Evolutionary conservation across 2,329 filamentous ascomycete species (phyloP), one percentile per base, ranked within the genome.

Genomic region (Aureobasidium uvarum): DNA sequence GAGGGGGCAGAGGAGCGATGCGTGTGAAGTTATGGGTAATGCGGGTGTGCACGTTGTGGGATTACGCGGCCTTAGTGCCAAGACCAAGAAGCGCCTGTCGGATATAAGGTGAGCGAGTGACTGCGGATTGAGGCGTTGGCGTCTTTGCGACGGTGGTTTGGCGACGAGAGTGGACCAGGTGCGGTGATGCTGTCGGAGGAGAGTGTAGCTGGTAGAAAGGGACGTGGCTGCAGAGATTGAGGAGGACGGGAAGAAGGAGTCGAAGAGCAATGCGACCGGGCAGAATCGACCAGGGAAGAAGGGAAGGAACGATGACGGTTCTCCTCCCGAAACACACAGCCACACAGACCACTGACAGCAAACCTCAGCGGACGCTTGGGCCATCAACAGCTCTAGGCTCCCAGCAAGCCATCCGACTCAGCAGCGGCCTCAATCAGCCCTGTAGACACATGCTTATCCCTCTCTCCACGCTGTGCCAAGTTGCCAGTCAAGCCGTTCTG

Each of bases 1-100:
- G 48, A 45, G 43, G 48, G 38, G 48, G 38, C 60, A 63, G 60
- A 63, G 48, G 60, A 63, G 60, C 60, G 60, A 63, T 63, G 60
- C 39, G 60, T 63, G 48, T 54, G 60, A 63, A 54, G 60, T 63
- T 63, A 63, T 63, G 60, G 39, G 51, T 46, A 58, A n/a, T 18
- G 33, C 45, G 62, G 62, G 55, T 64, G 62, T 39, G 50, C 50
- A 64, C 62, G 62, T 64, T 64, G 36, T 36, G 52, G 46, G 63
- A 54, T 65, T 43, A 65, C 63, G 63, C 63, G 63, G 63, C 63
- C 63, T 65, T 45, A 43, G 43, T 54, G 60, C 46, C 60, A 63
- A 63, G 60, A 16, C 60, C 50, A 63, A 43, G 59, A 43, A 28
- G 56, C 45, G 58, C 45, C 45, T 39, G 28, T 63, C 45, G 59